Evolutionary conservation across 2,329 filamentous ascomycete genomes (phyloP), one percentile per base, ranked within the genome.

Genomic region (Corinectria fuckeliana): DNA sequence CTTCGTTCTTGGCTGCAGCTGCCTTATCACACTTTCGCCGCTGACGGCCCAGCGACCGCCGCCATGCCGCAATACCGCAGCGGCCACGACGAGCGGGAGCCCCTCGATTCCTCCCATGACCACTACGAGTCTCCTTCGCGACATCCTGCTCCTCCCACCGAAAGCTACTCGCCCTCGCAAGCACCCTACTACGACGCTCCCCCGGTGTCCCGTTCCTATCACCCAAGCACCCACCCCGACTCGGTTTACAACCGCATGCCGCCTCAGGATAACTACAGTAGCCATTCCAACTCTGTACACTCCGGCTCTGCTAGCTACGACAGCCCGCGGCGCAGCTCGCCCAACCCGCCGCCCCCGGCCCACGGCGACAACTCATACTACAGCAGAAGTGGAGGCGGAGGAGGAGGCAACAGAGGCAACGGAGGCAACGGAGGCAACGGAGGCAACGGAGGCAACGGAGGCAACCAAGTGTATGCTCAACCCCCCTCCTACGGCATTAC

Each of bases 401-500:
- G 63, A 47, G 59, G 58, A 49, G 60, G 64, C 42, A 23, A 38
- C 47, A 11, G 49, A 16, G 42, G 58, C 25, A 50, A 51, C 41
- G 42, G 72, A 65, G 72, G 67, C 58, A 51, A 69, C 38, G 47
- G 58, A 48, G 63, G n/a, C n/a, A n/a, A n/a, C n/a, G 59, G 58
- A 49, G 60, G 64, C 42, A 23, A 38, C 47, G 49, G 28, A 16
- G 42, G 58, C 25, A 50, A 51, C 41, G 42, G 72, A 65, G 72
- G 67, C 58, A 51, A 69, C 38, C 48, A 59, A 48, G 63, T 63
- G 66, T 72, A 72, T 62, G 65, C 58, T 16, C 61, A 66, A 23
- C 66, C 60, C 38, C 61, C 63, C 20, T 60, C 60, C 7, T 65
- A 71, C 65, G 81, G 77, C 68, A 76, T 80, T 56, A 89, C 87